Evolutionary conservation across 1,139 yeast genomes (phyloP).

Genomic region (Saccharomyces hybrid): DNA sequence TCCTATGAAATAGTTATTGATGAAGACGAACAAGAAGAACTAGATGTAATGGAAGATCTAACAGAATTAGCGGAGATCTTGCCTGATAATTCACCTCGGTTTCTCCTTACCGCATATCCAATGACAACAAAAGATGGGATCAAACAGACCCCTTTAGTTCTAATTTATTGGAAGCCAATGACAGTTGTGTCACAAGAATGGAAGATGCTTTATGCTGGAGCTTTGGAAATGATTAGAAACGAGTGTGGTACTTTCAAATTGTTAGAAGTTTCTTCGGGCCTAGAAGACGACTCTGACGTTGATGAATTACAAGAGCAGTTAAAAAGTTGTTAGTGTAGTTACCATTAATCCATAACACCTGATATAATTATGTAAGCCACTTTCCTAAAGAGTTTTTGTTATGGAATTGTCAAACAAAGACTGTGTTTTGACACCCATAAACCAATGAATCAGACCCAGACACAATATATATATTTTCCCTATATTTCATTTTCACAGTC

Average conservation of each 20-base stretch:
- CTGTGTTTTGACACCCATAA: neutral
- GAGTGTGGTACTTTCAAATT: constrained; percentile 50
- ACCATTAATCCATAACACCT: neutral
- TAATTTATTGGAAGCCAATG: constrained; percentile 80
- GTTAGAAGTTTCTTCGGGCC: constrained; percentile 29
- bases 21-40: constrained; percentile 36
- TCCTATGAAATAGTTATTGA: constrained; percentile 50
- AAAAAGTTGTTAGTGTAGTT: constrained; percentile 6
- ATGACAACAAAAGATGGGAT: constrained; percentile 63
- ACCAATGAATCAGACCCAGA: neutral
- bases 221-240: constrained; percentile 68
- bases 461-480: no score
- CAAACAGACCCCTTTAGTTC: constrained; percentile 61
- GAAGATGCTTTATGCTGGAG: constrained; percentile 86
- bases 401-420: neutral
- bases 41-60: constrained; percentile 33
- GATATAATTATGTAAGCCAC: neutral
- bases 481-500: neutral
- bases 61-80: constrained; percentile 64
- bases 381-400: neutral
- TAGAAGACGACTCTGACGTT: constrained; percentile 30
- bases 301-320: constrained; percentile 26
- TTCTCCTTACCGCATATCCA: constrained; percentile 71
- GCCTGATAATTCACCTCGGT: constrained; percentile 80
- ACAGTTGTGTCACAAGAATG: constrained; percentile 65